Evolutionary conservation across 768 basidiomycete species (phyloP), one percentile per base, ranked within the genome.

Genomic region (Lactarius quietus): DNA sequence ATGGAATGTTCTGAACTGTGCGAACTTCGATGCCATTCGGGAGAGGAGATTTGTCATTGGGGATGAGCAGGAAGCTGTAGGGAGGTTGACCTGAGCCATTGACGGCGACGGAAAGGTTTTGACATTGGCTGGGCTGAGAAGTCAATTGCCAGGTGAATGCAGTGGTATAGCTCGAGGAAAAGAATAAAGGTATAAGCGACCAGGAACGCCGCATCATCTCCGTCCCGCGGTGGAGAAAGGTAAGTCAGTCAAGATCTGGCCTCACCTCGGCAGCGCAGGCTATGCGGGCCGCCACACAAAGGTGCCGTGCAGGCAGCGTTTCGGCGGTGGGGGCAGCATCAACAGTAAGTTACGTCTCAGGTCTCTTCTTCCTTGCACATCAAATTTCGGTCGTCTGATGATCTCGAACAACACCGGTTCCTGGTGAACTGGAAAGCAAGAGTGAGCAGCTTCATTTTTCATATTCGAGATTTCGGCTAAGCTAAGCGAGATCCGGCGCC

Each of bases 61-160:
- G 91, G 43, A 92, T 77, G 59, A 92, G 76, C 28, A 92, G 78
- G 59, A 87, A 76, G 41, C 78, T 79, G 75, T 89, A 93, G 0
- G 91, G 91, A 0, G 90, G 86, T 54, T 75, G 70, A 62, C 88
- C 89, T 36, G 80, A 81, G 65, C 89, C 89, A 14, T 79, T 75
- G 57, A 90, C 77, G 18, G 76, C 65, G 29, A 92, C 74, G 48
- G 84, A 82, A 48, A 92, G 79, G 68, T 85, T 83, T 48, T 78
- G 73, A 74, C 91, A 93, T 77, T 92, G 90, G 62, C 80, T 73
- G 0, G 91, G 88, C 26, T 80, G 66, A 63, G 63, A 76, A 8
- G 73, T 75, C 68, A 83, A 76, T 28, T 74, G 70, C 72, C 82
- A 83, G 6, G 79, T 78, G 67, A 73, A 83, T 52, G 72, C 81